Evolutionary conservation across 2,329 filamentous ascomycete species (phyloP).

Genomic region (Trematosphaeria pertusa): DNA sequence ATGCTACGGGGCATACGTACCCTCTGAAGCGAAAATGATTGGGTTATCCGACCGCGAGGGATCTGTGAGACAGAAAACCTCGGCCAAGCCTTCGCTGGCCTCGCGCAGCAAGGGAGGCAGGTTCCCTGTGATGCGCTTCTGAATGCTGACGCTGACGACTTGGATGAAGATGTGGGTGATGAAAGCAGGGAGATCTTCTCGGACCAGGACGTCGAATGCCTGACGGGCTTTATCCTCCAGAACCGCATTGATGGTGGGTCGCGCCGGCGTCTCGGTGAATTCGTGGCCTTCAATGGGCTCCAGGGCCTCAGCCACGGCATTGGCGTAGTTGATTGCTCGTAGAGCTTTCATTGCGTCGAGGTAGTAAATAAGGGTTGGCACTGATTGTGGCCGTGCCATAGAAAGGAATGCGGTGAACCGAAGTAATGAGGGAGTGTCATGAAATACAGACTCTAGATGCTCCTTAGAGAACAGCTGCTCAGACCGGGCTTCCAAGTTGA

Average conservation of each 20-base stretch:
- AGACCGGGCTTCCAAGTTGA: slow-evolving; percentile 69
- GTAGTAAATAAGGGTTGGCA: slow-evolving; percentile 74
- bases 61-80: slow-evolving; percentile 80
- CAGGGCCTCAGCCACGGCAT: slow-evolving; percentile 69
- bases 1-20: slow-evolving; percentile 47
- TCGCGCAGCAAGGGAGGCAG: slow-evolving; percentile 69
- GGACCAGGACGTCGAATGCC: slow-evolving; percentile 69
- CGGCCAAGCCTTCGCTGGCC: slow-evolving; percentile 76
- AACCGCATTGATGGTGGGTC: slow-evolving; percentile 62
- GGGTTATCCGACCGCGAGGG: slow-evolving; percentile 76
- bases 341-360: slow-evolving; percentile 74
- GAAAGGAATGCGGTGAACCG: slow-evolving; percentile 73
- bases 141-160: slow-evolving; percentile 73
- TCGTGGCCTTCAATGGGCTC: slow-evolving; percentile 62
- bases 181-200: slow-evolving; percentile 74
- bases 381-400: slow-evolving; percentile 64
- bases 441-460: slow-evolving; percentile 71
- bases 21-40: slow-evolving; percentile 78
- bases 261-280: slow-evolving; percentile 61
- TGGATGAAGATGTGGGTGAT: slow-evolving; percentile 73
- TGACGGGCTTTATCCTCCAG: slow-evolving; percentile 69
- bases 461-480: slow-evolving; percentile 70
- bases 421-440: slow-evolving; percentile 67
- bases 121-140: slow-evolving; percentile 71
- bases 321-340: slow-evolving; percentile 73